Percentiles rank a stretch among this genome's conserved stretches.
Evolutionary conservation across 345 rosid genomes (phyloP).

Genomic region (Toxicodendron radicans): DNA sequence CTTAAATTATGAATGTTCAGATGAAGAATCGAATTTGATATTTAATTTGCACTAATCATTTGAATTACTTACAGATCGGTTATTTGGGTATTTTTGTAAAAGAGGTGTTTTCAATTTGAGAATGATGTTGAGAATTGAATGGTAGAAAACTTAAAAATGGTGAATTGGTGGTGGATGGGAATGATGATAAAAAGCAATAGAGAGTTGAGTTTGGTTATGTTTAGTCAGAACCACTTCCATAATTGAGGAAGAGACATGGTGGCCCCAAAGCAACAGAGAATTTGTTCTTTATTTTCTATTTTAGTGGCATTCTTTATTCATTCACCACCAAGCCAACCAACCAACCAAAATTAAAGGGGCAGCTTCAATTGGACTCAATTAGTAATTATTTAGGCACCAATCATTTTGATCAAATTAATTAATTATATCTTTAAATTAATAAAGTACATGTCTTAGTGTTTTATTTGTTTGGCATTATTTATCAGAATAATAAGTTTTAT

Average conservation of each 20-base stretch:
- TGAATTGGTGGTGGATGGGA: not conserved
- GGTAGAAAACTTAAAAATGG: not conserved
- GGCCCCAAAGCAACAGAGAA: conserved; percentile 19
- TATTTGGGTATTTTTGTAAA: no score
- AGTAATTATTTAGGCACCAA: not conserved
- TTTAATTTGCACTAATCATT: no score
- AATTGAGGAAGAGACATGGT: conserved; percentile 10
- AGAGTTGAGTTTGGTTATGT: not conserved
- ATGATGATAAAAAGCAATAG: not conserved
- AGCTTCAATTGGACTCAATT: not conserved
- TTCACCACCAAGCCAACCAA: no score
- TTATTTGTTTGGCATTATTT: not conserved
- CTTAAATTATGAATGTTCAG: no score
- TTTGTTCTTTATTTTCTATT: not conserved
- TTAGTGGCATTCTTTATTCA: not conserved
- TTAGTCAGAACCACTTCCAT: conserved; percentile 15
- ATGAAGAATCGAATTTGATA: no score
- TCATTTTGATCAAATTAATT: not conserved
- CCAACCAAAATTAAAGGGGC: not conserved
- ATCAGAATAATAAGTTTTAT: not conserved
- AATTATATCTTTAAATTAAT: no score
- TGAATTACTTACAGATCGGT: no score
- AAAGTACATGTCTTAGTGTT: not conserved
- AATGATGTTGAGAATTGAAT: not conserved
- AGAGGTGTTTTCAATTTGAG: not conserved